Evolutionary conservation across 2,329 filamentous ascomycete genomes (phyloP).

Genomic region (Calonectria hawksworthii): DNA sequence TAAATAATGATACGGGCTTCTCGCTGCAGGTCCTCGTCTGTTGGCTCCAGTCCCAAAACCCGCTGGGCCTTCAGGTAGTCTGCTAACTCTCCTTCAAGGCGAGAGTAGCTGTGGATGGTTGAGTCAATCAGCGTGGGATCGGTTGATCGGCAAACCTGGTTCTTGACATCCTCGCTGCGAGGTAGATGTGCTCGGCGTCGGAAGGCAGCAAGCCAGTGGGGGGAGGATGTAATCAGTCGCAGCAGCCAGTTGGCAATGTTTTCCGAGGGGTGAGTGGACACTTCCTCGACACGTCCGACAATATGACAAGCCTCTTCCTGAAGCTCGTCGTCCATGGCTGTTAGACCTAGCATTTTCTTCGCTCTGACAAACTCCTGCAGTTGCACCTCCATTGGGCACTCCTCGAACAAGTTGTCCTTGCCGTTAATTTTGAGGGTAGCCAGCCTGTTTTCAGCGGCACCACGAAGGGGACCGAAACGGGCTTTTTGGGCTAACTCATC

Average conservation of each 20-base stretch:
- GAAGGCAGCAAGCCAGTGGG: slow-evolving; percentile 69
- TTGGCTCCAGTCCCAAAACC: slow-evolving; percentile 61
- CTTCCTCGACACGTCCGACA: slow-evolving; percentile 68
- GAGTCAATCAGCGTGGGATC: slow-evolving; percentile 70
- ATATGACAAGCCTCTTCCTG: slow-evolving; percentile 72
- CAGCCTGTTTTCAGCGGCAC: slow-evolving; percentile 61
- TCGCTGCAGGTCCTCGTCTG: slow-evolving; percentile 67
- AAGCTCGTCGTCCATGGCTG: slow-evolving; percentile 71
- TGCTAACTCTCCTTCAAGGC: slow-evolving; percentile 68
- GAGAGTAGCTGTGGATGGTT: slow-evolving; percentile 70
- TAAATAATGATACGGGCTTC: slow-evolving; percentile 74
- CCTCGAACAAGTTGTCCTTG: slow-evolving; percentile 70
- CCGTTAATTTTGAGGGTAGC: slow-evolving; percentile 68
- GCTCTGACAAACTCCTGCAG: slow-evolving; percentile 67
- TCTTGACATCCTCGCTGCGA: slow-evolving; percentile 67
- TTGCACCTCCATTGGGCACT: slow-evolving; percentile 68
- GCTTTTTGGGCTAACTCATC: slow-evolving; percentile 59
- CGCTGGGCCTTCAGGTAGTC: slow-evolving; percentile 64
- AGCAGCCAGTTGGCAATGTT: slow-evolving; percentile 69
- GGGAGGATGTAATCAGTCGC: slow-evolving; percentile 63
- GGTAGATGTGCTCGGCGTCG: slow-evolving; percentile 70
- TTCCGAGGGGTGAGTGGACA: slow-evolving; percentile 63
- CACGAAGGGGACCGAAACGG: slow-evolving; percentile 62
- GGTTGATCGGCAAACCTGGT: slow-evolving; percentile 63
- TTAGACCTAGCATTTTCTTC: slow-evolving; percentile 68